These are phyloP conservation scores for Monosporascus sp. DNA, from an alignment of 2,329 filamentous ascomycete species.

Conservation along the genomic window DNA sequence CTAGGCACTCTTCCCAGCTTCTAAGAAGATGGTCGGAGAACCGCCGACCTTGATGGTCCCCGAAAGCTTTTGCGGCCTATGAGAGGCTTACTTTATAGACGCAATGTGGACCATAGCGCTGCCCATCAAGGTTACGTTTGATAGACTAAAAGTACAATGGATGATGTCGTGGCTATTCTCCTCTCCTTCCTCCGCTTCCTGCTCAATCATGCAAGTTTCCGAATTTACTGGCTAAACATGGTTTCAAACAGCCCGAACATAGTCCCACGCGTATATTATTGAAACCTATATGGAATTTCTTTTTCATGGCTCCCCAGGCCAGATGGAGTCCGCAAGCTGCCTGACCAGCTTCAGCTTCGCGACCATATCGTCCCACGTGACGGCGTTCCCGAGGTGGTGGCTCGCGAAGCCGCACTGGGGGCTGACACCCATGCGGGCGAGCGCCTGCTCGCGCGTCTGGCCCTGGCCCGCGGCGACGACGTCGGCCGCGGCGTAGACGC, in stretches of 20 bases:
- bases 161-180: neutral
- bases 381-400: constrained; percentile 66
- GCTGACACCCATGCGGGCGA: constrained; percentile 63
- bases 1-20: no score
- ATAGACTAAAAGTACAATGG: neutral
- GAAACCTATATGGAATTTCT: neutral
- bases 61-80: neutral
- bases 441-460: constrained; percentile 59
- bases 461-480: constrained; percentile 63
- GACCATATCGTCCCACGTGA: constrained; percentile 65
- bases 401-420: constrained; percentile 72
- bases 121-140: neutral
- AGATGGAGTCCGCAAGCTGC: constrained; percentile 66
- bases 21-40: no score
- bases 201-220: no score
- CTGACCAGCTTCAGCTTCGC: constrained; percentile 67
- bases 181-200: neutral
- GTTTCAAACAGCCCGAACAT: no score
- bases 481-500: constrained; percentile 57
- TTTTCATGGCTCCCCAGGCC: constrained; percentile 42
- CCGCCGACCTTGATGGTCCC: no score
- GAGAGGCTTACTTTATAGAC: neutral
- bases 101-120: neutral
- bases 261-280: no score
- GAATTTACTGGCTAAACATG: no score